phyloP scores from a whole-genome alignment of 805 yeast species.

The Starmerella stigmatis region DNA sequence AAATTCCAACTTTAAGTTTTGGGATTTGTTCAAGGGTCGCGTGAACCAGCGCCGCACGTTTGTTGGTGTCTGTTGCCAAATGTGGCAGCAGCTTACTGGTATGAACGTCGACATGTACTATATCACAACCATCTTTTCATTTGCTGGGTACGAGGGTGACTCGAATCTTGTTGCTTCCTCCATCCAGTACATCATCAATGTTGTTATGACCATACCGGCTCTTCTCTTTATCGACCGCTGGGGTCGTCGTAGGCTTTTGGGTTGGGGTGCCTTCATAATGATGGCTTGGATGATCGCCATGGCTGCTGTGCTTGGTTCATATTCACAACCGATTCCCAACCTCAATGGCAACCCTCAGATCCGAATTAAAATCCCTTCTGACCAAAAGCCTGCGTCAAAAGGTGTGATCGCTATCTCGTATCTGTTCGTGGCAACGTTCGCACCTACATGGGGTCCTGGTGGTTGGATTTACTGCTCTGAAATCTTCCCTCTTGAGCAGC shows the following conservation, averaged over 20 bases:
- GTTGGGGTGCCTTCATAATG: slow-evolving; percentile 57
- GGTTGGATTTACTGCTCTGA: slow-evolving; percentile 60
- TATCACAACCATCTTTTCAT: slow-evolving; percentile 45
- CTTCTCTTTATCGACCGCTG: slow-evolving; percentile 44
- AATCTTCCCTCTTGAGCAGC: slow-evolving; percentile 58
- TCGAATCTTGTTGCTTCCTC: slow-evolving; percentile 47
- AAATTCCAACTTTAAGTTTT: slow-evolving; percentile 38
- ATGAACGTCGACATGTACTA: slow-evolving; percentile 63
- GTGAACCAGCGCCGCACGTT: slow-evolving; percentile 26
- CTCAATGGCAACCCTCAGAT: slow-evolving; percentile 22
- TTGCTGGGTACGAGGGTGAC: slow-evolving; percentile 40
- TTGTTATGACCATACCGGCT: slow-evolving; percentile 49
- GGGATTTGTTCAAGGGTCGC: slow-evolving; percentile 39
- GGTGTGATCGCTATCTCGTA: slow-evolving; percentile 45
- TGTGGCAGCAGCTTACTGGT: slow-evolving; percentile 59
- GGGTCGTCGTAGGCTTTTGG: slow-evolving; percentile 57
- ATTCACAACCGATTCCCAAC: slow-evolving; percentile 21
- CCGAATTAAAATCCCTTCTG: slow-evolving; percentile 22
- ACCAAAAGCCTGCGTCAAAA: slow-evolving; percentile 34
- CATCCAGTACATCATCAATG: slow-evolving; percentile 36
- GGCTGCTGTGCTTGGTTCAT: slow-evolving; percentile 38
- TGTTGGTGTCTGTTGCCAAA: slow-evolving; percentile 32
- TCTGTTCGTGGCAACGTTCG: slow-evolving; percentile 63
- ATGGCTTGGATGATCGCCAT: slow-evolving; percentile 51
- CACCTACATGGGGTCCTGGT: slow-evolving; percentile 77